These are phyloP conservation scores for Fusarium torulosum DNA, from an alignment of 2,329 filamentous ascomycete genomes.

Conservation along the genomic window DNA sequence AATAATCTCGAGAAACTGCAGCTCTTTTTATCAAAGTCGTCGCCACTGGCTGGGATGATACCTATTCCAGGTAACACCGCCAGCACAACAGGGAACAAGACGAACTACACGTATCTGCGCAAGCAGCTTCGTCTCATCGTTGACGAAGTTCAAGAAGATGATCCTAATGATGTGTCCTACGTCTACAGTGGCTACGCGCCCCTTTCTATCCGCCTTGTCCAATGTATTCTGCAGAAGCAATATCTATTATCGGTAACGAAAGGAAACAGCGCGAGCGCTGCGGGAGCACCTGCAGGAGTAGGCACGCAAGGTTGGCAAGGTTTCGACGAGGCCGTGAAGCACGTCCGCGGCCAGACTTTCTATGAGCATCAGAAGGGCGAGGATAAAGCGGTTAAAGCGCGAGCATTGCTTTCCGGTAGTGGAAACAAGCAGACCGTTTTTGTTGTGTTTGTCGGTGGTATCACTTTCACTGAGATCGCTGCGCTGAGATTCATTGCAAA, in stretches of 20 bases:
- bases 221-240: conserved; percentile 92
- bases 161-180: conserved; percentile 96
- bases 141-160: conserved; percentile 95
- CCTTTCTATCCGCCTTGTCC: conserved; percentile 88
- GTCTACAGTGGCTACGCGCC: conserved; percentile 98
- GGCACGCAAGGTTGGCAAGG: conserved; percentile 87
- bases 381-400: conserved; percentile 90
- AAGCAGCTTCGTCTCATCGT: conserved; percentile 90
- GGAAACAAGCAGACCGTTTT: conserved; percentile 86
- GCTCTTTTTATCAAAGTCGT: conserved; percentile 82
- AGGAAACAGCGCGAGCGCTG: conserved; percentile 63
- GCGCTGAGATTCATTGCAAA: conserved; percentile 90
- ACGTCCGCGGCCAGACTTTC: conserved; percentile 88
- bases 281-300: conserved; percentile 58
- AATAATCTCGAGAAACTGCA: conserved; percentile 90
- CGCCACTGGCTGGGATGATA: conserved; percentile 83
- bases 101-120: conserved; percentile 90
- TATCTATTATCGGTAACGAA: conserved; percentile 79
- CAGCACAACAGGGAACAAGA: conserved; percentile 74
- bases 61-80: conserved; percentile 73
- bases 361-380: conserved; percentile 93
- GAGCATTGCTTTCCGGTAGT: conserved; percentile 84
- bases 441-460: conserved; percentile 97
- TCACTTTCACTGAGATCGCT: conserved; percentile 96
- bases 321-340: conserved; percentile 92